Conservation (phyloP, 225 moss, liverwort and hornwort species). For the Rhytidiadelphus loreus region DNA sequence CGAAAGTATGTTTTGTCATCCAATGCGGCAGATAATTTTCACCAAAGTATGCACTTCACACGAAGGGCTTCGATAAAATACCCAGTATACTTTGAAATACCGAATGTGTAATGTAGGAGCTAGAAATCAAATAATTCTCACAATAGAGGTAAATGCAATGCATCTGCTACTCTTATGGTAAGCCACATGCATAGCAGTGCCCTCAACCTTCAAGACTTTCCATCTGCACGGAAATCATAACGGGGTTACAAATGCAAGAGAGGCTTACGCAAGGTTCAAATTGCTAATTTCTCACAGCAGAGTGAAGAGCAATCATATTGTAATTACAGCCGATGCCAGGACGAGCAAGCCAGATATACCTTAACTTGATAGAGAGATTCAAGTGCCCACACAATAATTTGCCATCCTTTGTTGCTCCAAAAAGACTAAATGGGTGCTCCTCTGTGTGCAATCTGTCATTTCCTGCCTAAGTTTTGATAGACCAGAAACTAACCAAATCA, state of each 20-base stretch:
- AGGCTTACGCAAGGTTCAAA: neutral
- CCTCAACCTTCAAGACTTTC: conserved; percentile 44
- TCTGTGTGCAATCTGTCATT: conserved; percentile 57
- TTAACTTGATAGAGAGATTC: conserved; percentile 30
- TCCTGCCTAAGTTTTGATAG: neutral
- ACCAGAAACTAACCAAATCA: neutral
- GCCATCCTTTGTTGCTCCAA: conserved; percentile 23
- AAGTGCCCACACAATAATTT: conserved; percentile 47
- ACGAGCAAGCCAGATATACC: conserved; percentile 7
- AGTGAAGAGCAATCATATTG: neutral
- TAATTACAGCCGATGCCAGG: neutral
- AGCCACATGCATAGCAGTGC: conserved; percentile 55
- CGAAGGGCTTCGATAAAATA: neutral
- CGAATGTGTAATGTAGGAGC: neutral
- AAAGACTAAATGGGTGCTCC: conserved; percentile 31
- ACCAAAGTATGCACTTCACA: neutral
- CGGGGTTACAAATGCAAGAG: neutral
- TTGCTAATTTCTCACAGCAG: neutral
- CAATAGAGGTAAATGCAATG: conserved; percentile 40
- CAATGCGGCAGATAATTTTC: neutral
- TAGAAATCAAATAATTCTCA: conserved; percentile 2
- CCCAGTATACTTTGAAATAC: neutral
- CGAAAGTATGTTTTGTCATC: neutral
- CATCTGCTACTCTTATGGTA: conserved; percentile 64
- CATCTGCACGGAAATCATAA: conserved; percentile 29